phyloP scores from a whole-genome alignment of 495 filamentous ascomycete genomes.

The Penicillium chermesinum region DNA sequence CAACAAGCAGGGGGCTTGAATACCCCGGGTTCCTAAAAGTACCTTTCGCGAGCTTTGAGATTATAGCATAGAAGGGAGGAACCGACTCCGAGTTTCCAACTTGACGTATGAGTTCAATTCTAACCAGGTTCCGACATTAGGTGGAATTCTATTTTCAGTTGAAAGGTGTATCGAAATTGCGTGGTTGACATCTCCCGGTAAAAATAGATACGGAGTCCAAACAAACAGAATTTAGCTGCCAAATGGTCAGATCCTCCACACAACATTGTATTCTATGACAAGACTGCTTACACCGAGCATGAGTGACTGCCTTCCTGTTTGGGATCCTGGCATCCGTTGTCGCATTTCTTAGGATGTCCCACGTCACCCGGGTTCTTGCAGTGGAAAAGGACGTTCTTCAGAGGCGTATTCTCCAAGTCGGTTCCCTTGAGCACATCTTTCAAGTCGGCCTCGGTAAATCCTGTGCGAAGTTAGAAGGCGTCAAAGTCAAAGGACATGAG shows the following conservation, averaged over 20 bases:
- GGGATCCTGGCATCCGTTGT: conserved; percentile 28
- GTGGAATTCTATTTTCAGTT: no score
- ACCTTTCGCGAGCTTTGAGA: no score
- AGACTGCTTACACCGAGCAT: conserved; percentile 24
- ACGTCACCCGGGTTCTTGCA: conserved; percentile 38
- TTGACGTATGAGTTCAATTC: no score
- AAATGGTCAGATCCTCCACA: background rate
- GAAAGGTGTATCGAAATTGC: no score
- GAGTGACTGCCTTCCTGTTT: conserved; percentile 31
- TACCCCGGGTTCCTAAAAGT: no score
- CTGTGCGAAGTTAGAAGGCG: conserved; percentile 1
- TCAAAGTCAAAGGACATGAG: background rate
- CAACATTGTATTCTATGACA: background rate
- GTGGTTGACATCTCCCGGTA: no score
- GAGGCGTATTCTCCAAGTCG: conserved; percentile 26
- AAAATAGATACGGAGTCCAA: no score
- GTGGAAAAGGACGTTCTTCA: conserved; percentile 33
- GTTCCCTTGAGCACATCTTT: conserved; percentile 27
- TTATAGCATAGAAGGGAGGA: no score
- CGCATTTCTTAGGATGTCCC: conserved; percentile 35
- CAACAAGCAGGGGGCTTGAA: background rate
- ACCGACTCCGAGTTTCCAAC: no score
- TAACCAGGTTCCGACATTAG: no score
- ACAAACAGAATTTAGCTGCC: background rate
- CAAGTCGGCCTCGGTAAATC: conserved; percentile 33